Percentiles rank a stretch among this genome's conserved stretches.
phyloP scores from a whole-genome alignment of 352 stramenopile species.

The Phytophthora sp. region DNA sequence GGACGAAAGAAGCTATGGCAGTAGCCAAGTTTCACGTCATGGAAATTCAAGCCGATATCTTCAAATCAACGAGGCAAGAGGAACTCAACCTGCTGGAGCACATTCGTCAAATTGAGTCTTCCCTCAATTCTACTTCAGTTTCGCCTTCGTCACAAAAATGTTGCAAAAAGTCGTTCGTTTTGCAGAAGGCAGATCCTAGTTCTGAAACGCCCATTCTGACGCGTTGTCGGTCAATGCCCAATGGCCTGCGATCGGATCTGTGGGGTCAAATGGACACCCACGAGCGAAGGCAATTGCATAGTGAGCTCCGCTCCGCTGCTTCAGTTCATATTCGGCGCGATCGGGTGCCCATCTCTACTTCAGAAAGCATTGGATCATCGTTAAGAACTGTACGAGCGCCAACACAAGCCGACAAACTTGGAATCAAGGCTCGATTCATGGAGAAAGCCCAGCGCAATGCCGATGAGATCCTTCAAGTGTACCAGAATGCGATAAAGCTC shows the following conservation, averaged over 20 bases:
- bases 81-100: constrained; percentile 23
- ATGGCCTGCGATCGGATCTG: constrained; percentile 32
- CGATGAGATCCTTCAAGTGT: constrained; percentile 37
- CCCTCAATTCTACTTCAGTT: background rate
- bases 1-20: constrained; percentile 43
- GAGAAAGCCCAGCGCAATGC: constrained; percentile 32
- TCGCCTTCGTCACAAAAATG: background rate
- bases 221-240: constrained; percentile 43
- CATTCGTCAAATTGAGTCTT: constrained; percentile 33
- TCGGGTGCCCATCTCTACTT: constrained; percentile 23
- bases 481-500: constrained; percentile 40
- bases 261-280: constrained; percentile 37
- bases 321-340: constrained; percentile 47
- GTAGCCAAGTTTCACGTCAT: constrained; percentile 26
- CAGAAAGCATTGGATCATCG: background rate
- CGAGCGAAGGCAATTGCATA: constrained; percentile 35
- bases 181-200: background rate
- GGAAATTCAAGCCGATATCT: constrained; percentile 1
- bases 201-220: constrained; percentile 24
- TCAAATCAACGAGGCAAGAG: constrained; percentile 4
- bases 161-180: background rate
- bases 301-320: constrained; percentile 33
- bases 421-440: constrained; percentile 54
- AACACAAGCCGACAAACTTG: constrained; percentile 44
- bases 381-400: constrained; percentile 9